phyloP scores from a whole-genome alignment of 495 filamentous ascomycete species.

The Lepidopterella palustris region DNA sequence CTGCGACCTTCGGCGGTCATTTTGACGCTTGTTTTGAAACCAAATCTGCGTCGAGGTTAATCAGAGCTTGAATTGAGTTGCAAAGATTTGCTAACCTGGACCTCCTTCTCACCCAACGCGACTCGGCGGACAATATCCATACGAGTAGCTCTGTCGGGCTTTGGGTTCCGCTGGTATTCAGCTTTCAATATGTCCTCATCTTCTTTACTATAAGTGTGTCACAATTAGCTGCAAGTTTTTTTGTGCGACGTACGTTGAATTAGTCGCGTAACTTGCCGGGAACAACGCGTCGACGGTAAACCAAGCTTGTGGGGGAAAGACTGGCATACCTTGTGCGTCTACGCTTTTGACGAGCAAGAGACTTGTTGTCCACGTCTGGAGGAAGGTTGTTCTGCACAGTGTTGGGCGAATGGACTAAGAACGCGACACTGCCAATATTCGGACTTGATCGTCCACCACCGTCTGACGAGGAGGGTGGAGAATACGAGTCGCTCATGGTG shows the following conservation, averaged over 20 bases:
- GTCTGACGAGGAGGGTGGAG: not conserved
- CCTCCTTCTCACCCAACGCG: slow-evolving; percentile 90
- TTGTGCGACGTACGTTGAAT: not conserved
- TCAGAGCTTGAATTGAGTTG: slow-evolving; percentile 4
- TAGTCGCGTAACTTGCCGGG: slow-evolving; percentile 1
- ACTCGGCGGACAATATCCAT: slow-evolving; percentile 77
- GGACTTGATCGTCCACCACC: slow-evolving; percentile 7
- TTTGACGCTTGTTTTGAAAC: slow-evolving; percentile 98
- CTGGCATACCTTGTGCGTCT: slow-evolving; percentile 50
- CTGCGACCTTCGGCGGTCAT: slow-evolving; percentile 81
- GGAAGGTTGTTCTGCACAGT: slow-evolving; percentile 57
- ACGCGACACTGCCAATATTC: slow-evolving; percentile 41
- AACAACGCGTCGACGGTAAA: slow-evolving; percentile 15
- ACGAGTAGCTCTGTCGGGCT: slow-evolving; percentile 87
- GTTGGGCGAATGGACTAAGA: slow-evolving; percentile 62
- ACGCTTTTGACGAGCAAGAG: slow-evolving; percentile 60
- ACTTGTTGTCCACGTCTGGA: slow-evolving; percentile 60
- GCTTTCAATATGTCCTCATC: slow-evolving; percentile 88
- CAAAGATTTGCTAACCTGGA: slow-evolving; percentile 64
- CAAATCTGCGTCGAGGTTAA: slow-evolving; percentile 65
- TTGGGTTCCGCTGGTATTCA: slow-evolving; percentile 77
- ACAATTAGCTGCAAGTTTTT: slow-evolving; percentile 32
- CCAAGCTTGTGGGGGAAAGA: not conserved
- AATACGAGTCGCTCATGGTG: slow-evolving; percentile 3
- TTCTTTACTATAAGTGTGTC: slow-evolving; percentile 46